phyloP scores from a whole-genome alignment of 2,329 filamentous ascomycete genomes.

The Phialophora macrospora region DNA sequence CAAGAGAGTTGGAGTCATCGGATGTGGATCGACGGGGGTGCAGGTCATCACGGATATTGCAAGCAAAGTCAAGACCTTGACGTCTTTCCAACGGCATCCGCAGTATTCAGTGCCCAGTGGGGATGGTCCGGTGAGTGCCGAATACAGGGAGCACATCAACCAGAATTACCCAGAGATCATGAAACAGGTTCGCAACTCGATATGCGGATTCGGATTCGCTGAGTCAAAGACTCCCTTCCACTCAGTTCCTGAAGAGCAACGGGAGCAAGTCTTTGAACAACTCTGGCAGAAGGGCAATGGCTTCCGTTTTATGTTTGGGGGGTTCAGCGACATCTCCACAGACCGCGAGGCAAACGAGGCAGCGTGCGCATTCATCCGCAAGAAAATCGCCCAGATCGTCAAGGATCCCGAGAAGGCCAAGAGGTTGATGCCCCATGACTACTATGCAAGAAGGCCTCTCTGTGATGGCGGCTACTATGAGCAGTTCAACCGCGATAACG shows the following conservation, averaged over 20 bases:
- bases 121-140: constrained; percentile 22
- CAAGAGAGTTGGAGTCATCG: constrained; percentile 62
- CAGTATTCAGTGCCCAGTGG: constrained; percentile 27
- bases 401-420: constrained; percentile 51
- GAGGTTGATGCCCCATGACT: constrained; percentile 24
- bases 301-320: constrained; percentile 58
- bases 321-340: constrained; percentile 58
- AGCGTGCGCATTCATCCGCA: constrained; percentile 61
- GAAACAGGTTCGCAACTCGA: constrained; percentile 50
- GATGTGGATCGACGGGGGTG: constrained; percentile 67
- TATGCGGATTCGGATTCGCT: constrained; percentile 63
- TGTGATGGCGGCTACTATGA: constrained; percentile 48
- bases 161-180: constrained; percentile 45
- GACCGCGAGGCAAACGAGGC: constrained; percentile 56
- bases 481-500: constrained; percentile 52
- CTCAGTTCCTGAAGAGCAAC: constrained; percentile 17
- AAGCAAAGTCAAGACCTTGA: constrained; percentile 42
- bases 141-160: constrained; percentile 40
- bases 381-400: constrained; percentile 58
- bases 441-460: constrained; percentile 26
- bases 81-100: constrained; percentile 46
- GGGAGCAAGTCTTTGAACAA: constrained; percentile 55
- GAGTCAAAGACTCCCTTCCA: constrained; percentile 47
- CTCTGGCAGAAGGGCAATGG: constrained; percentile 57
- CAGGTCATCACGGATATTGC: constrained; percentile 50